Evolutionary conservation across 73 alveolate genomes (phyloP).

Genomic region (Paramecium caudatum): DNA sequence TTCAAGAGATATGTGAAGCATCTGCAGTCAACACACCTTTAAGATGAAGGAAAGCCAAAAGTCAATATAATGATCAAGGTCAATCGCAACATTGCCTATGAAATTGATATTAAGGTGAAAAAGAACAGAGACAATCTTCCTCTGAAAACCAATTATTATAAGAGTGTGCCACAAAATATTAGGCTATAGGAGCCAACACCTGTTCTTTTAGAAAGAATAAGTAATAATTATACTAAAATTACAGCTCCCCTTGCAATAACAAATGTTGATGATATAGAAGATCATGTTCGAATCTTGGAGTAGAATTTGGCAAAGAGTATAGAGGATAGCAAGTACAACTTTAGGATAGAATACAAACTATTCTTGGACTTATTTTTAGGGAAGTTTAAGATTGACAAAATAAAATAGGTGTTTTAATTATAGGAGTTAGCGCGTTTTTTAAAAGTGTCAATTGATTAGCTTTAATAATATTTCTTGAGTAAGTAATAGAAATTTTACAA

Average conservation of each 20-base stretch:
- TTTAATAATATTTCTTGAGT: neutral
- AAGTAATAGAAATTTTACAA: neutral
- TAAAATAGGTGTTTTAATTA: neutral
- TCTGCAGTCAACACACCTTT: neutral
- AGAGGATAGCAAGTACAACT: neutral
- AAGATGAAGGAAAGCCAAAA: conserved; percentile 18
- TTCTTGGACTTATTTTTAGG: conserved; percentile 34
- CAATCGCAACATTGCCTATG: conserved; percentile 13
- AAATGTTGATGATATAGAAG: neutral
- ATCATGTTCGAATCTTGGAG: neutral
- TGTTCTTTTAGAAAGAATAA: neutral
- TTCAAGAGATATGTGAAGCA: conserved; percentile 15
- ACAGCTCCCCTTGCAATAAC: conserved; percentile 16
- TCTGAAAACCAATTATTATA: neutral
- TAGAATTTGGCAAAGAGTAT: conserved; percentile 1
- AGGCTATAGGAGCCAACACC: conserved; percentile 32
- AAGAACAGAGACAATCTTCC: conserved; percentile 25
- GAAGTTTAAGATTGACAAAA: neutral
- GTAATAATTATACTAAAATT: neutral
- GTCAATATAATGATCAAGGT: neutral
- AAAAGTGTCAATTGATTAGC: neutral
- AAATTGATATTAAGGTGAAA: conserved; percentile 8
- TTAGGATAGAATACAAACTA: neutral
- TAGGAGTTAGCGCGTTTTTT: neutral
- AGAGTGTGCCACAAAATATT: neutral